Conservation (phyloP, 2,329 filamentous ascomycete species). For the Exophiala sp. region DNA sequence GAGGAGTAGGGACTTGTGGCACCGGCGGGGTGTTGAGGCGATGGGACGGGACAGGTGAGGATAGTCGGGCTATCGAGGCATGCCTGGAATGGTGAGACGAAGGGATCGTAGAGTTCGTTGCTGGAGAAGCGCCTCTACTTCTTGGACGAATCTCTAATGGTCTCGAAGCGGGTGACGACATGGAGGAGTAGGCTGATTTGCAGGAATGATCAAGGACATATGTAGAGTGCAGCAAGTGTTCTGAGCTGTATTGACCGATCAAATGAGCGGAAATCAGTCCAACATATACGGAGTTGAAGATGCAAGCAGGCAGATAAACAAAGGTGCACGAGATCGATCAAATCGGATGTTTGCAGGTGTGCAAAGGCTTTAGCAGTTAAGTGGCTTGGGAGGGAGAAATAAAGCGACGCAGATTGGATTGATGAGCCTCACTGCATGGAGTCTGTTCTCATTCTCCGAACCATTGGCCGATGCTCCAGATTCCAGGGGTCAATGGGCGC, state of each 20-base stretch:
- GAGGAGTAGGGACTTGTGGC: slow-evolving; percentile 47
- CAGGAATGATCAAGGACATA: neutral
- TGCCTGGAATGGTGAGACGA: slow-evolving; percentile 46
- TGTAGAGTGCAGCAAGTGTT: neutral
- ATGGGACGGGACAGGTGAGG: slow-evolving; percentile 50
- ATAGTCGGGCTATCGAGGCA: slow-evolving; percentile 50
- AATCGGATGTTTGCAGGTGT: no score
- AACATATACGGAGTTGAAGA: neutral
- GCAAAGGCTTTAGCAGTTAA: no score
- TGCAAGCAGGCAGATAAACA: neutral
- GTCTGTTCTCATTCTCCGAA: no score
- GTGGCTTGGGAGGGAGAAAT: neutral
- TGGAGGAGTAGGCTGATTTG: slow-evolving; percentile 2
- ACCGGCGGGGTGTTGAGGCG: slow-evolving; percentile 44
- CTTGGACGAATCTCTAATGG: slow-evolving; percentile 24
- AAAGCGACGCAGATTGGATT: no score
- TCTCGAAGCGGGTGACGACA: slow-evolving; percentile 17
- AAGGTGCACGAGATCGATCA: slow-evolving; percentile 1
- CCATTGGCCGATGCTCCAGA: no score
- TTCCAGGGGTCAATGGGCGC: no score
- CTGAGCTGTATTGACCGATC: neutral
- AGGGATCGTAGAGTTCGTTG: slow-evolving; percentile 35
- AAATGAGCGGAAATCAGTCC: neutral
- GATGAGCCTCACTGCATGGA: no score
- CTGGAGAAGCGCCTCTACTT: slow-evolving; percentile 11